Evolutionary conservation across 1,284 basidiomycete genomes (phyloP).

Genomic region (Cutaneotrichosporon arboriforme): DNA sequence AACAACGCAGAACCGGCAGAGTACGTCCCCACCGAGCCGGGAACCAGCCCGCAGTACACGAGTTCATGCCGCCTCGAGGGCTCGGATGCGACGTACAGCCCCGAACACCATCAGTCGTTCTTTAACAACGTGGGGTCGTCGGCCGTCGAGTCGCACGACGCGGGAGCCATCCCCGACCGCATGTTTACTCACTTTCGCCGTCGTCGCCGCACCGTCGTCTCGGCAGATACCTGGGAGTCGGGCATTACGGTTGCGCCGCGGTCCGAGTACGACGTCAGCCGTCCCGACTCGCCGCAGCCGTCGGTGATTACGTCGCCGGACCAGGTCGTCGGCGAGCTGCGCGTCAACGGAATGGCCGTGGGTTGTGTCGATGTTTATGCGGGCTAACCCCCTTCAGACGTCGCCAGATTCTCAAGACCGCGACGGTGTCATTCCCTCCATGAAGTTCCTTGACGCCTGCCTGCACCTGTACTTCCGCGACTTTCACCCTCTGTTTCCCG

Average conservation of each 20-base stretch:
- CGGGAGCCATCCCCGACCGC: too few species aligned
- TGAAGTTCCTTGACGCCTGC: conserved; percentile 17
- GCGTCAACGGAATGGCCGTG: background rate
- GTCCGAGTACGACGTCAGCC: background rate
- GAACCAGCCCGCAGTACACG: too few species aligned
- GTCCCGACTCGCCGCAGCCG: conserved; percentile 5
- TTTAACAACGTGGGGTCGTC: too few species aligned
- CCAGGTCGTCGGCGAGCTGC: conserved; percentile 7
- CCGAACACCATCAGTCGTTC: too few species aligned
- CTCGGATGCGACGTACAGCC: too few species aligned
- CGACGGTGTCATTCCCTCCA: conserved; percentile 10
- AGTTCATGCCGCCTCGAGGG: too few species aligned
- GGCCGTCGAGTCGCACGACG: too few species aligned
- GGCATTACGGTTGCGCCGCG: background rate
- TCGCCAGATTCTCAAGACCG: background rate
- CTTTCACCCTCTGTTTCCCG: conserved; percentile 37
- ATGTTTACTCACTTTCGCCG: too few species aligned
- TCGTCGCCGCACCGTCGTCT: background rate
- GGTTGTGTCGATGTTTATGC: background rate
- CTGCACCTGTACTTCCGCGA: conserved; percentile 37
- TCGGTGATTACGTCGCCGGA: conserved; percentile 2
- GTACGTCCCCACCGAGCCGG: background rate
- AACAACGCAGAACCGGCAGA: background rate
- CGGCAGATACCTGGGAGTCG: conserved; percentile 9
- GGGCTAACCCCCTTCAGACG: background rate